Base-by-base conservation (phyloP, 2,329 filamentous ascomycete species). In the Parafenestella ontariensis region DNA sequence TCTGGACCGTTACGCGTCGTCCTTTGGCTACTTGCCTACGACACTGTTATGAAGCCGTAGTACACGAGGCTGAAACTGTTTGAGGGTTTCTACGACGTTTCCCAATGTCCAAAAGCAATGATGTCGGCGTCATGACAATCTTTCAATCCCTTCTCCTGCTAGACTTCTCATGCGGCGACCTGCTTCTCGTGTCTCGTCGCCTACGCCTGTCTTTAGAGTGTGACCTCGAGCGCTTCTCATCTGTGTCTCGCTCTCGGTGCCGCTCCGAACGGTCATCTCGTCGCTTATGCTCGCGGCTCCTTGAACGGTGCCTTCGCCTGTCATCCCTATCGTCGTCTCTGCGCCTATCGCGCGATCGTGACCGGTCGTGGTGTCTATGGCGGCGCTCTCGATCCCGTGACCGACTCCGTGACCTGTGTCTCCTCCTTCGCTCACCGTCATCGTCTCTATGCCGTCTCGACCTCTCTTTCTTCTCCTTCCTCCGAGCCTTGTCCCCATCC, bases 241-340 rank as follows among this genome's bases (percentile, higher is more conserved):
- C 62, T 31, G 24, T 48, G 47, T 57, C 61, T n/a, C 59, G 62
- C n/a, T 65, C 64, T 21, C 54, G 62, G 24, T 47, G 59, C n/a
- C 24, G 24, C 24, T 26, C 24, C 9, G 24, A 5, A 26, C 61
- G 63, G 1, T 72, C 64, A 2, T 73, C 64, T 20, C 64, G 58
- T 46, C 63, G 59, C 40, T 51, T 58, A 23, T 66, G 63, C 18
- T 72, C 69, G 24, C 65, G 69, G 50, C 68, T 73, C 43, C 70
- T 67, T 15, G 71, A 72, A 15, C 68, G 59, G 34, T 68, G 62
- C 40, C 67, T 59, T 8, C 58, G 60, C 50, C 70, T 70, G 28
- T 76, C 73, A 17, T 70, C 68, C 42, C 68, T 65, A 47, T 66
- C 63, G 5, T 58, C 61, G 41, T 70, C 62, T 23, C 66, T 64